phyloP scores from a whole-genome alignment of 2,329 filamentous ascomycete species.

The Pleoardoris graminearum region DNA sequence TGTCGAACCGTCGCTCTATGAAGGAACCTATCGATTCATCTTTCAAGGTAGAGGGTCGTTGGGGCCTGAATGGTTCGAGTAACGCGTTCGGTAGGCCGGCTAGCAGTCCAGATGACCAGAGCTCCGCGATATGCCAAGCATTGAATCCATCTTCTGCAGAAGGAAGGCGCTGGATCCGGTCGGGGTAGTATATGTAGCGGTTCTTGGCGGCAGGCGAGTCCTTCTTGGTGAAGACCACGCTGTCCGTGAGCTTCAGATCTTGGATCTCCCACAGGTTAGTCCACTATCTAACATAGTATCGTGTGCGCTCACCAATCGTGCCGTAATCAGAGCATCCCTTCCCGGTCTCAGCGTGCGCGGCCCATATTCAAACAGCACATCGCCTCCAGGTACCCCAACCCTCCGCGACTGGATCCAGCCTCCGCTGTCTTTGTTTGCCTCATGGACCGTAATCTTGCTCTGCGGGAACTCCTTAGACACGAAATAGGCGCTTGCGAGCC shows the following conservation, averaged over 20 bases:
- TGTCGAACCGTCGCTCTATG: conserved; percentile 59
- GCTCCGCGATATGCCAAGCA: conserved; percentile 35
- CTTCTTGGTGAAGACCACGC: conserved; percentile 59
- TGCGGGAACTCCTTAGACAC: conserved; percentile 69
- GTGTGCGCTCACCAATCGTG: conserved; percentile 64
- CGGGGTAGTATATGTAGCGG: conserved; percentile 86
- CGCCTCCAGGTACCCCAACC: conserved; percentile 62
- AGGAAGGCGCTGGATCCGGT: conserved; percentile 66
- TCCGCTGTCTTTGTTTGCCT: conserved; percentile 69
- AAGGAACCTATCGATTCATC: conserved; percentile 77
- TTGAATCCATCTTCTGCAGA: conserved; percentile 11
- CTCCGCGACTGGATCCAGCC: conserved; percentile 79
- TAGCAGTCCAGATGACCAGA: conserved; percentile 61
- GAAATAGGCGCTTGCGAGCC: conserved; percentile 65
- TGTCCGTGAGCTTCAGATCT: conserved; percentile 59
- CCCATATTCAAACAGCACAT: conserved; percentile 79
- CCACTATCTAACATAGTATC: not conserved
- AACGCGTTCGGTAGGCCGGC: conserved; percentile 48
- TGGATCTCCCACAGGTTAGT: conserved; percentile 53
- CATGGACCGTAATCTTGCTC: conserved; percentile 78
- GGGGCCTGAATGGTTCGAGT: conserved; percentile 42
- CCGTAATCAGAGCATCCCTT: conserved; percentile 65
- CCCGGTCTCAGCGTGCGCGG: conserved; percentile 72
- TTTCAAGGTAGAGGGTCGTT: conserved; percentile 42
- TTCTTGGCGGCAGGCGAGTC: conserved; percentile 59